phyloP scores from a whole-genome alignment of 495 filamentous ascomycete genomes.

The Lasiosphaeris hirsuta region DNA sequence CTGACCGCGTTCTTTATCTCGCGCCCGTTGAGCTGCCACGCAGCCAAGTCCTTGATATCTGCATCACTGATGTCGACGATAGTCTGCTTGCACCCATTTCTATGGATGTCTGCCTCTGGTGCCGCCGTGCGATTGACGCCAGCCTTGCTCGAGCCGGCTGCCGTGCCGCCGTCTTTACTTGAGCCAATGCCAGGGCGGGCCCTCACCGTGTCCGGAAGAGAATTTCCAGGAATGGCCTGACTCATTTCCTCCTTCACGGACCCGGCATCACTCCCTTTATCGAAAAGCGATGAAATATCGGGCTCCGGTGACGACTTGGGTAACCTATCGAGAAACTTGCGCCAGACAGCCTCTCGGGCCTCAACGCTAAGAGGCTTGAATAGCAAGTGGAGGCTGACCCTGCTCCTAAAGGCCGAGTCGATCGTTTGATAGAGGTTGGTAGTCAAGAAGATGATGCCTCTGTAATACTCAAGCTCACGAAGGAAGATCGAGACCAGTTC shows the following conservation, averaged over 20 bases:
- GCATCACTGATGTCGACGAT: constrained; percentile 27
- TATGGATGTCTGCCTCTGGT: too few species aligned
- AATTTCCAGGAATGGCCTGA: too few species aligned
- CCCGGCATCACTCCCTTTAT: too few species aligned
- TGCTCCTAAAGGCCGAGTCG: constrained; percentile 22
- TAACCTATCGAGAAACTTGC: constrained; percentile 15
- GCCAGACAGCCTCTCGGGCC: constrained; percentile 19
- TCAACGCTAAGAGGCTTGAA: constrained; percentile 18
- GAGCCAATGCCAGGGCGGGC: too few species aligned
- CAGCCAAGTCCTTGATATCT: constrained; percentile 39
- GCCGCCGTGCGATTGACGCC: too few species aligned
- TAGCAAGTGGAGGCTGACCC: constrained; percentile 19
- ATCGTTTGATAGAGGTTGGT: constrained; percentile 18
- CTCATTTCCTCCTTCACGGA: too few species aligned
- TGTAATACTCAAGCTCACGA: constrained; percentile 11
- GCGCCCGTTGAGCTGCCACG: constrained; percentile 50
- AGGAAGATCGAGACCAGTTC: constrained; percentile 13
- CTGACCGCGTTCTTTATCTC: constrained; percentile 61
- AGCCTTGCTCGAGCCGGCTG: too few species aligned
- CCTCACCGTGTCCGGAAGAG: too few species aligned
- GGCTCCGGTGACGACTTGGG: not conserved
- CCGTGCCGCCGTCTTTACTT: too few species aligned
- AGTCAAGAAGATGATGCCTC: constrained; percentile 11
- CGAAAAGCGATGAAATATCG: too few species aligned
- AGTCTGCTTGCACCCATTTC: too few species aligned